Conservation (phyloP, 805 yeast genomes). For the Wickerhamomyces xylosicus region DNA sequence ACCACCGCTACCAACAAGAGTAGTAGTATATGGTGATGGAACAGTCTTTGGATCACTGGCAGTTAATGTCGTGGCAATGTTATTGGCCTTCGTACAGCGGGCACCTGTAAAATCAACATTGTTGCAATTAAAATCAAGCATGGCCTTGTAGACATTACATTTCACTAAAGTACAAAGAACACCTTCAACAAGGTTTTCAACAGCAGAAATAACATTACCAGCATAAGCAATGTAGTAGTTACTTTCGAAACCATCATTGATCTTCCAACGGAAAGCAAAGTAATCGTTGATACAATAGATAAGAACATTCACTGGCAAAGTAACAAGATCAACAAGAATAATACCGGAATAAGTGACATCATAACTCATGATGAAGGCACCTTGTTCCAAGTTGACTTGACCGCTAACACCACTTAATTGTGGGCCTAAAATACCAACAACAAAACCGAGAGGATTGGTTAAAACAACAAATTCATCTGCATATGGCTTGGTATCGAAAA, state of each 20-base stretch:
- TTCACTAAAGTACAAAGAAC: slow-evolving; percentile 6
- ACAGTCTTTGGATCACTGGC: too few relatives aligned
- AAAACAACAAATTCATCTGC: slow-evolving; percentile 6
- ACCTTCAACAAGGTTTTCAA: slow-evolving; percentile 1
- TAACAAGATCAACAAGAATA: too few relatives aligned
- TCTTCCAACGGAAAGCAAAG: slow-evolving; percentile 5
- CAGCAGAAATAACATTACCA: slow-evolving; percentile 9
- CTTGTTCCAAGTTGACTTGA: slow-evolving; percentile 10
- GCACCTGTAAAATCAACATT: background rate
- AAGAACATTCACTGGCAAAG: background rate
- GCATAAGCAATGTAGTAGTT: slow-evolving; percentile 10
- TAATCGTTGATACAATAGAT: slow-evolving; percentile 7
- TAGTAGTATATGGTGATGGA: slow-evolving; percentile 2
- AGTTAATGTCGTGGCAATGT: too few relatives aligned
- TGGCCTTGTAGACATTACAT: slow-evolving; percentile 4
- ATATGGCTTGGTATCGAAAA: slow-evolving; percentile 5
- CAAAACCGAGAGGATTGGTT: background rate
- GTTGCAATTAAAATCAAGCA: slow-evolving; percentile 7
- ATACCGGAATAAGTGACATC: slow-evolving; percentile 1
- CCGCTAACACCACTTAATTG: slow-evolving; percentile 4
- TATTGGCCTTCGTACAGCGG: too few relatives aligned
- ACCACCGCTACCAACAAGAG: slow-evolving; percentile 1
- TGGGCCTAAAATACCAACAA: slow-evolving; percentile 1
- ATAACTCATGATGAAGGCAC: slow-evolving; percentile 8
- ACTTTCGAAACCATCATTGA: slow-evolving; percentile 1